Percentiles rank a stretch among this genome's conserved stretches.
Evolutionary conservation across 257 asterid species (phyloP).

Genomic region (Schizonepeta tenuifolia): DNA sequence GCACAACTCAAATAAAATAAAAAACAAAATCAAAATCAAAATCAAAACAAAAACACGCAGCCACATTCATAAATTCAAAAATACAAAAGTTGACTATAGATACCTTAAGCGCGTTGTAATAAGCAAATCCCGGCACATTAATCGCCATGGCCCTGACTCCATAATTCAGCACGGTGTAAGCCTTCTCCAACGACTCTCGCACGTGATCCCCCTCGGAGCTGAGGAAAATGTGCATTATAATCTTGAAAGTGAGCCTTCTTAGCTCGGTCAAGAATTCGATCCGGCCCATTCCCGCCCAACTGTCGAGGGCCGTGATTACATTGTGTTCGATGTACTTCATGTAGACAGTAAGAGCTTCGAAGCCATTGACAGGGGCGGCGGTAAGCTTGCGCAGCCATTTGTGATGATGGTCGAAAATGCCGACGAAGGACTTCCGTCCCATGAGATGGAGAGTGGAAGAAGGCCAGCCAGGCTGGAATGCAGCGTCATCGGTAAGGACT

Average conservation of each 20-base stretch:
- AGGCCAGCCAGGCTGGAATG: conserved; percentile 92
- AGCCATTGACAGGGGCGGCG: conserved; percentile 81
- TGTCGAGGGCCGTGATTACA: conserved; percentile 53
- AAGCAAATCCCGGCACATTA: conserved; percentile 84
- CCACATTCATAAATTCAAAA: background rate
- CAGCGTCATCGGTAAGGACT: conserved; percentile 69
- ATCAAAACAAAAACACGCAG: no score
- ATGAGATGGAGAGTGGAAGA: conserved; percentile 63
- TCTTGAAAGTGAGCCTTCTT: conserved; percentile 71
- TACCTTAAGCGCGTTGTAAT: conserved; percentile 80
- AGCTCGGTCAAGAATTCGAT: conserved; percentile 70
- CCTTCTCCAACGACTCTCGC: conserved; percentile 63
- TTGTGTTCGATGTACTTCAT: conserved; percentile 63
- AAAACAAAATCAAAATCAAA: no score
- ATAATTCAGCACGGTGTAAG: conserved; percentile 65
- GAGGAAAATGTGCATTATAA: conserved; percentile 81
- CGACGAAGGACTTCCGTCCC: conserved; percentile 70
- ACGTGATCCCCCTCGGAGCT: conserved; percentile 68
- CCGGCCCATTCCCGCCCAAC: conserved; percentile 73
- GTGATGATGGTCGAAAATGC: conserved; percentile 66
- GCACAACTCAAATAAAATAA: background rate
- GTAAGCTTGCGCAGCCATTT: conserved; percentile 71
- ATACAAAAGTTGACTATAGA: no score
- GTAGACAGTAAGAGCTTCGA: conserved; percentile 68
- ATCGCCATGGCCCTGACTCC: conserved; percentile 89